Evolutionary conservation across 441 rosid genomes (phyloP), one percentile per base, ranked within the genome.

Genomic region (Lepidium campestre): DNA sequence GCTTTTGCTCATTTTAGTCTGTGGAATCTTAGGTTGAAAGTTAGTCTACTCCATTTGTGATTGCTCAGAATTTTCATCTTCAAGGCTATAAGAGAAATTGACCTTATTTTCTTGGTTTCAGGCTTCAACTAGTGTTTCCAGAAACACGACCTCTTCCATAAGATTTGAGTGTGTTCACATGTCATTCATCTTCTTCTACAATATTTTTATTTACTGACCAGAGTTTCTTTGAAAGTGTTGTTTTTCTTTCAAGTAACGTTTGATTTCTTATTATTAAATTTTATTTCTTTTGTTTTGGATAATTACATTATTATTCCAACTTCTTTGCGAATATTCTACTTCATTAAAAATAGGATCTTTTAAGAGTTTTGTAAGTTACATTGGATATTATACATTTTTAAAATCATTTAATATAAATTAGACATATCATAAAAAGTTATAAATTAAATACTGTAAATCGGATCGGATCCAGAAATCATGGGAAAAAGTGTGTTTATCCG

Each of bases 81-180:
- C 47, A 82, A 85, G 97, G 79, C 80, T 68, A 75, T 86, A 72
- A 81, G 61, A 44, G 55, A 39, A 6, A 48, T 48, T 64, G 25
- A 57, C 39, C 15, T 39, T 55, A 11, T 48, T 47, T 52, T 52
- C 27, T 6, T 58, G 55, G 45, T 53, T 75, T 61, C 88, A 93
- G 94, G 92, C 96, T 93, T 57, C 57, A 79, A 73, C 4, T 86
- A 85, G 35, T 90, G 87, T 75, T 93, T 90, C 59, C 90, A 81
- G 75, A 85, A 81, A 78, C 94, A 93, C 75, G 79, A 82, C 6
- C 81, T 90, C 57, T 90, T 93, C 76, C 94, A 90, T 75, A 88
- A 88, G 97, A 97, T 93, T 60, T 72, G 84, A 60, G 23, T 2
- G 23, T 40, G 31, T 17, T 57, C 58, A 13, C 42, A 34, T 20